Percentiles rank a stretch among this genome's conserved stretches.
Conservation (phyloP, 1,139 yeast genomes). For the Hyphopichia fennica region DNA sequence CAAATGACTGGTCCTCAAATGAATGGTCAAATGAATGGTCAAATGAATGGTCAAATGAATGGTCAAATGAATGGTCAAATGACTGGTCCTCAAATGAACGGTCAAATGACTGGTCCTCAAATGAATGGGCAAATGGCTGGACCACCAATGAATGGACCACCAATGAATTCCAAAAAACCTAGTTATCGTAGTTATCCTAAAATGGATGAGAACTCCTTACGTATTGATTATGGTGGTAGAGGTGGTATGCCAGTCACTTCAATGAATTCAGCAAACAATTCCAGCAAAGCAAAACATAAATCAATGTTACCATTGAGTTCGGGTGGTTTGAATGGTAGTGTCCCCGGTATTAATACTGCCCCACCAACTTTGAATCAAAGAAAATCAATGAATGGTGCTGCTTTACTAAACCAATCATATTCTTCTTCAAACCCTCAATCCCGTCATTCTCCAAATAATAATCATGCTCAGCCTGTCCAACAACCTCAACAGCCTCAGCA, state of each 20-base stretch:
- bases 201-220: conserved; percentile 32
- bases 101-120: too few species aligned
- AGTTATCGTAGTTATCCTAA: conserved; percentile 38
- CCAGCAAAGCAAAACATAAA: conserved; percentile 22
- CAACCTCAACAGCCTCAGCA: conserved; percentile 7
- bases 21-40: too few species aligned
- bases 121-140: too few species aligned
- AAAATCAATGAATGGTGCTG: conserved; percentile 12
- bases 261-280: conserved; percentile 5
- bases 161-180: conserved; percentile 21
- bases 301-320: conserved; percentile 10
- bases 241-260: conserved; percentile 47
- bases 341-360: not conserved
- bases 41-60: too few species aligned
- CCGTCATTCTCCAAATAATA: conserved; percentile 6
- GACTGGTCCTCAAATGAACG: too few species aligned
- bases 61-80: too few species aligned
- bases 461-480: conserved; percentile 3
- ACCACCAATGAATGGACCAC: not conserved
- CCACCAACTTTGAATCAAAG: conserved; percentile 15
- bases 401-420: conserved; percentile 2
- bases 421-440: conserved; percentile 2
- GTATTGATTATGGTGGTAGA: conserved; percentile 49
- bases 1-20: too few species aligned
- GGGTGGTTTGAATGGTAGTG: conserved; percentile 3